Evolutionary conservation across 2,329 filamentous ascomycete species (phyloP).

Genomic region (Colletotrichum kahawae): DNA sequence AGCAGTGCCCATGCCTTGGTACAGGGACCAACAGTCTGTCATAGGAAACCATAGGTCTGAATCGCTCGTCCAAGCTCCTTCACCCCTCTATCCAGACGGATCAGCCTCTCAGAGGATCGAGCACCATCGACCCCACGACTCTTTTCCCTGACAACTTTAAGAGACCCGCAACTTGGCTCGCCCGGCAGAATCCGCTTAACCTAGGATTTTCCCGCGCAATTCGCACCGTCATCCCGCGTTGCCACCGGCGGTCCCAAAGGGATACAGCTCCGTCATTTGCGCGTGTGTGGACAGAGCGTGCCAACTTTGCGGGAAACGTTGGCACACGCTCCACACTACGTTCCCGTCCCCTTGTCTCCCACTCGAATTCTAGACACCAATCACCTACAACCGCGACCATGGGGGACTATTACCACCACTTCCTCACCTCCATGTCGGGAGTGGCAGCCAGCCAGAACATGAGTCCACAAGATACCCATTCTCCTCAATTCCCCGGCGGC

Average conservation of each 20-base stretch:
- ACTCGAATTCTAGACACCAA: not conserved
- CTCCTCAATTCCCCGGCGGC: constrained; percentile 38
- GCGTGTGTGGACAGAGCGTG: not conserved
- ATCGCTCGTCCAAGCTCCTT: not conserved
- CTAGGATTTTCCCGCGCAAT: not conserved
- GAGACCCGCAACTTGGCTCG: not conserved
- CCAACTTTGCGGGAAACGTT: not conserved
- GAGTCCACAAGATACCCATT: constrained; percentile 44
- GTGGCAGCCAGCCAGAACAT: constrained; percentile 40
- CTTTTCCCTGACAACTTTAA: not conserved
- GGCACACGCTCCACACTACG: constrained; percentile 6
- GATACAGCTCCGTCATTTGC: not conserved
- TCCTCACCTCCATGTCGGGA: constrained; percentile 58
- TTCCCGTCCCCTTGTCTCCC: not conserved
- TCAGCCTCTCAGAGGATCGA: not conserved
- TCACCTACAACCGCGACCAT: constrained; percentile 36
- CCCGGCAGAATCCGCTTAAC: not conserved
- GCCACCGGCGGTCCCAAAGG: not conserved
- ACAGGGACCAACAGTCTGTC: not conserved
- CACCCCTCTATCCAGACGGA: not conserved
- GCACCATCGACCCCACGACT: not conserved
- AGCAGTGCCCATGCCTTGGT: constrained; percentile 4
- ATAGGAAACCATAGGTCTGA: not conserved
- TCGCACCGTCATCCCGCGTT: not conserved
- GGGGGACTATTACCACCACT: constrained; percentile 63